These are phyloP conservation scores for Amylostereum areolatum DNA, from an alignment of 1,284 basidiomycete species.

Conservation along the genomic window DNA sequence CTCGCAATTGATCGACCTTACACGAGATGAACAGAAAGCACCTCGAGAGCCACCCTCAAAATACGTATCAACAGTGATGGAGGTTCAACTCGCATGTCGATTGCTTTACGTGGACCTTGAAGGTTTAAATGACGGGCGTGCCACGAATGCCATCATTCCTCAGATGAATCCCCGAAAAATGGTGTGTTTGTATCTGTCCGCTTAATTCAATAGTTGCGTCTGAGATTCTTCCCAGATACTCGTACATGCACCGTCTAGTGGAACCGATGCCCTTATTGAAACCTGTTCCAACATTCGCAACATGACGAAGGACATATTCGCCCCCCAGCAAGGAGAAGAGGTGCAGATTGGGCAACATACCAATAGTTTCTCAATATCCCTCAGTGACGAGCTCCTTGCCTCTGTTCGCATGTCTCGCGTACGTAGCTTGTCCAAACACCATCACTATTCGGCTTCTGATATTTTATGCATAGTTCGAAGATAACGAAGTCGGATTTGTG, in stretches of 20 bases:
- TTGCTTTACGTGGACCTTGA: conserved; percentile 93
- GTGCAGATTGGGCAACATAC: conserved; percentile 94
- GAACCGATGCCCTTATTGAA: conserved; percentile 69
- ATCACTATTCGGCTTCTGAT: conserved; percentile 6
- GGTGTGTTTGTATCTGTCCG: conserved; percentile 36
- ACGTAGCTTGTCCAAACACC: conserved; percentile 20
- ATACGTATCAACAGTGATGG: conserved; percentile 71
- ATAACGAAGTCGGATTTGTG: conserved; percentile 92
- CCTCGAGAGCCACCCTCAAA: conserved; percentile 87
- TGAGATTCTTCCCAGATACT: conserved; percentile 78
- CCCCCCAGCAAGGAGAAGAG: conserved; percentile 68
- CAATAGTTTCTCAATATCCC: conserved; percentile 88
- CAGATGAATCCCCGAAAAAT: conserved; percentile 95
- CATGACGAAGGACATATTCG: conserved; percentile 88
- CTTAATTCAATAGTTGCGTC: no score
- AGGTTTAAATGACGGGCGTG: conserved; percentile 92
- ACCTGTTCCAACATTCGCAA: conserved; percentile 78
- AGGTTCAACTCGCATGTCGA: conserved; percentile 78
- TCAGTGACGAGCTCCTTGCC: conserved; percentile 83
- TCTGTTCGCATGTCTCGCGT: conserved; percentile 87
- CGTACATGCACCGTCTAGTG: conserved; percentile 67
- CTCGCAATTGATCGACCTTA: no score
- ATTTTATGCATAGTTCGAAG: conserved; percentile 70
- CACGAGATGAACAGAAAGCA: conserved; percentile 60
- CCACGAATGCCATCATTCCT: conserved; percentile 94